A percentile compares a stretch with the other conserved stretches of the same genome.
phyloP scores from a whole-genome alignment of 768 basidiomycete species.

The Sporobolomyces roseus region DNA sequence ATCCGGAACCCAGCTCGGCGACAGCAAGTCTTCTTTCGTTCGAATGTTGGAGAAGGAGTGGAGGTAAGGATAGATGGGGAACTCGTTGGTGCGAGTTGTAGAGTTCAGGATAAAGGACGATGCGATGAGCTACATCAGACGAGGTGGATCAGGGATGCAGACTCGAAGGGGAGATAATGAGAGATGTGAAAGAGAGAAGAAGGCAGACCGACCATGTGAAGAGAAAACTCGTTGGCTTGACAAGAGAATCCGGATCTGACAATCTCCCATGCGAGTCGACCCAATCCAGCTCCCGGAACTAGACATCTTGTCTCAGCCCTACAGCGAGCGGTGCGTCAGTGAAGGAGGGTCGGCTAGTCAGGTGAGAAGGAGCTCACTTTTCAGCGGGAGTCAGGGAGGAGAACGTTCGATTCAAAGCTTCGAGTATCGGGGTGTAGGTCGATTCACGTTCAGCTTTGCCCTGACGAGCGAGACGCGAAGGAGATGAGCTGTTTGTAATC shows the following conservation, averaged over 20 bases:
- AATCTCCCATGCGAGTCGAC: slow-evolving; percentile 80
- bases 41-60: slow-evolving; percentile 86
- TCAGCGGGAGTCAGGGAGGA: slow-evolving; percentile 48
- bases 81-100: slow-evolving; percentile 63
- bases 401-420: slow-evolving; percentile 66
- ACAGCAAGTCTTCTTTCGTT: slow-evolving; percentile 61
- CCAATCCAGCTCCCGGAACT: slow-evolving; percentile 85
- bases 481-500: too few relatives aligned
- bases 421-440: slow-evolving; percentile 76
- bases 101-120: slow-evolving; percentile 86
- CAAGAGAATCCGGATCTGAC: slow-evolving; percentile 77
- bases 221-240: slow-evolving; percentile 93
- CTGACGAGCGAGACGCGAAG: slow-evolving; percentile 45
- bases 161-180: not conserved
- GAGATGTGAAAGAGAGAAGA: not conserved
- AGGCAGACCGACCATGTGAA: slow-evolving; percentile 62
- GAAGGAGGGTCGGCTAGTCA: too few relatives aligned
- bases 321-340: too few relatives aligned
- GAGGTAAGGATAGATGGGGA: slow-evolving; percentile 81
- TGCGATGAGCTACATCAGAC: slow-evolving; percentile 57
- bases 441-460: slow-evolving; percentile 70
- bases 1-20: slow-evolving; percentile 71
- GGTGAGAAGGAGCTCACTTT: slow-evolving; percentile 48
- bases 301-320: slow-evolving; percentile 62
- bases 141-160: not conserved